Evolutionary conservation across 2,329 filamentous ascomycete species (phyloP).

Genomic region (Berkeleyomyces rouxiae): DNA sequence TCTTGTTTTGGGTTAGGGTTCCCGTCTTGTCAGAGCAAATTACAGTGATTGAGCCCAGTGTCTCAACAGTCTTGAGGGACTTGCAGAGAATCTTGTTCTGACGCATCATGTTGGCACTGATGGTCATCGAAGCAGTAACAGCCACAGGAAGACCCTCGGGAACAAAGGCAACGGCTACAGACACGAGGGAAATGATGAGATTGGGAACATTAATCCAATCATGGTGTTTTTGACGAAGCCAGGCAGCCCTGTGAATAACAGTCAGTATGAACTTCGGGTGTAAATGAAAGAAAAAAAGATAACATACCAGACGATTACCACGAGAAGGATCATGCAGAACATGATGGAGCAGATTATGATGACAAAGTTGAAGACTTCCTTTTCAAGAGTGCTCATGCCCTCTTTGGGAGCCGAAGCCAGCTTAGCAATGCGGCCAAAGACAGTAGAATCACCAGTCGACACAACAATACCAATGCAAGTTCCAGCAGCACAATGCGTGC

Average conservation of each 20-base stretch:
- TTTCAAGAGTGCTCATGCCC: constrained; percentile 89
- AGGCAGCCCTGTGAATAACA: constrained; percentile 47
- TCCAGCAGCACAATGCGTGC: constrained; percentile 89
- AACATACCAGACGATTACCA: constrained; percentile 94
- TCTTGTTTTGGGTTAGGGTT: constrained; percentile 95
- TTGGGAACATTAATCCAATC: constrained; percentile 98
- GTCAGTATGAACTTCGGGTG: constrained; percentile 41
- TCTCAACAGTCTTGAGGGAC: constrained; percentile 92
- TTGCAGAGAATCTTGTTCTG: constrained; percentile 95
- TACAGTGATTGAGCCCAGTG: constrained; percentile 93
- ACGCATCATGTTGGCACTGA: constrained; percentile 96
- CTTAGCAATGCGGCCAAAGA: constrained; percentile 97
- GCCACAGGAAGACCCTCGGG: constrained; percentile 95
- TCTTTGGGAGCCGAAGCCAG: constrained; percentile 97
- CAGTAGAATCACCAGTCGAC: constrained; percentile 74
- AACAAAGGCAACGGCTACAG: constrained; percentile 91
- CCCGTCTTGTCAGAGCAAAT: constrained; percentile 99
- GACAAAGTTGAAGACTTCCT: constrained; percentile 97
- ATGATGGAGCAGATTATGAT: constrained; percentile 56
- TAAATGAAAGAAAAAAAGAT: constrained; percentile 49
- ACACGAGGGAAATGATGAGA: constrained; percentile 48
- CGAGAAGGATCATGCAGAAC: constrained; percentile 92
- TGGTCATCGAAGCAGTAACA: constrained; percentile 89
- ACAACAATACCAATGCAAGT: constrained; percentile 84
- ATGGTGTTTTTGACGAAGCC: constrained; percentile 90